phyloP scores from a whole-genome alignment of 2,329 filamentous ascomycete species.

The Colletotrichum tofieldiae region DNA sequence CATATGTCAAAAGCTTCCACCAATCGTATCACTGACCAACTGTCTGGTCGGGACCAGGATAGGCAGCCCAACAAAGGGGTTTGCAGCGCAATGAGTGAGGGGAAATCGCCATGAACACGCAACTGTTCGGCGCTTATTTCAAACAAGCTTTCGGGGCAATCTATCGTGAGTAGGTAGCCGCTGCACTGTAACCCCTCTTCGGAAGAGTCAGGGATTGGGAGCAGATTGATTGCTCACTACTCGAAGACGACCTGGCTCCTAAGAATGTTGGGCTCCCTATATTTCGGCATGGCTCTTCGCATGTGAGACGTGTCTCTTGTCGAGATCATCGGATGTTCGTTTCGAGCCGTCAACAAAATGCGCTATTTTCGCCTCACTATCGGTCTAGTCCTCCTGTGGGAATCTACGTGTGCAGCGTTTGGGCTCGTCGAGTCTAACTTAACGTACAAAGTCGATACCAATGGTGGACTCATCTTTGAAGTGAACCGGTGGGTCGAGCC shows the following conservation, averaged over 20 bases:
- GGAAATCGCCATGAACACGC: slow-evolving; percentile 1
- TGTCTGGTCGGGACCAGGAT: not conserved
- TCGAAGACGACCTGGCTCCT: not conserved
- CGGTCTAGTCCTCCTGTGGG: not conserved
- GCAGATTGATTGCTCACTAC: too few species aligned
- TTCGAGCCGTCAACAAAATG: not conserved
- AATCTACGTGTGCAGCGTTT: slow-evolving; percentile 30
- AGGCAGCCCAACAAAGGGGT: not conserved
- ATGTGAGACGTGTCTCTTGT: not conserved
- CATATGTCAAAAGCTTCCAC: not conserved
- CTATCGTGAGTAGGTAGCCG: not conserved
- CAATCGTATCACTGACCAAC: slow-evolving; percentile 6
- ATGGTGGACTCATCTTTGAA: slow-evolving; percentile 47
- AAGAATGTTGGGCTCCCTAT: too few species aligned
- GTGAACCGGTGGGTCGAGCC: slow-evolving; percentile 42
- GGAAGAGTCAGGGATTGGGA: not conserved
- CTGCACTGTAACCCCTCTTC: not conserved
- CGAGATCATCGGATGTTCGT: not conserved
- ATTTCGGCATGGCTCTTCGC: not conserved
- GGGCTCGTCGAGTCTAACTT: slow-evolving; percentile 34
- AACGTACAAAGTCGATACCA: slow-evolving; percentile 46
- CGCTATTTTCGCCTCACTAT: not conserved
- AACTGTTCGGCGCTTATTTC: not conserved
- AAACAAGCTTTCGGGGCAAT: not conserved
- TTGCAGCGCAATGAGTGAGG: slow-evolving; percentile 10